These are phyloP conservation scores for Avena eriantha DNA, from an alignment of 176 grass and related monocot species.

Conservation along the genomic window DNA sequence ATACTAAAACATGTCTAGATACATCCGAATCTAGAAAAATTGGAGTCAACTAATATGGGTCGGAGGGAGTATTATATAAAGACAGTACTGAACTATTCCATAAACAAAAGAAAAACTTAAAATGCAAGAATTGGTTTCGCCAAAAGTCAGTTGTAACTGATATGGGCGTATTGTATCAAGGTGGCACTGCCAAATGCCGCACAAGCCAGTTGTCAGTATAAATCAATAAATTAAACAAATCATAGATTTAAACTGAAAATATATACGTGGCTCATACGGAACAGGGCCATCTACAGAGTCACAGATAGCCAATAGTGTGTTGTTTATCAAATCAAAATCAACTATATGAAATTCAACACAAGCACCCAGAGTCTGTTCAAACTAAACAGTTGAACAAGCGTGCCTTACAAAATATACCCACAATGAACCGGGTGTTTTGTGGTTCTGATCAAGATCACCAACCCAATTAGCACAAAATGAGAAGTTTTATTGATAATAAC, in stretches of 20 bases:
- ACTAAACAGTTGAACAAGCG: conserved; percentile 10
- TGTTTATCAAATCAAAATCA: conserved; percentile 1
- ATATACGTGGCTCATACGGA: background rate
- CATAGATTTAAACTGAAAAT: background rate
- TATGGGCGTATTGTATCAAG: conserved; percentile 9
- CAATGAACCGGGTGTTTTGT: background rate
- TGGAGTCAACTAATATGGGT: too few species aligned
- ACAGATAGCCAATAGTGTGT: background rate
- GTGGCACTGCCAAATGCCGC: conserved; percentile 3
- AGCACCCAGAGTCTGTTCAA: conserved; percentile 13
- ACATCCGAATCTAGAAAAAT: too few species aligned
- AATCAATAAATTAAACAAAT: conserved; percentile 2
- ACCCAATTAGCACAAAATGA: background rate
- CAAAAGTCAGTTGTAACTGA: background rate
- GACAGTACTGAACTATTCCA: conserved; percentile 17
- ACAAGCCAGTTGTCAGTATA: conserved; percentile 10
- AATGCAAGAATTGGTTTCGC: conserved; percentile 11
- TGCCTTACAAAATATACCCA: background rate
- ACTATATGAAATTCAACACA: conserved; percentile 13
- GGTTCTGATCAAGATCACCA: conserved; percentile 20
- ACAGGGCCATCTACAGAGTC: background rate
- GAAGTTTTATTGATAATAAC: conserved; percentile 10
- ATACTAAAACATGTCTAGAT: too few species aligned
- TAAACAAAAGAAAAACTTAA: background rate
- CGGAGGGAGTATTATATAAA: too few species aligned